A percentile compares a stretch with the other conserved stretches of the same genome.
Evolutionary conservation across 768 basidiomycete genomes (phyloP).

Genomic region (Pulveroboletus sp.): DNA sequence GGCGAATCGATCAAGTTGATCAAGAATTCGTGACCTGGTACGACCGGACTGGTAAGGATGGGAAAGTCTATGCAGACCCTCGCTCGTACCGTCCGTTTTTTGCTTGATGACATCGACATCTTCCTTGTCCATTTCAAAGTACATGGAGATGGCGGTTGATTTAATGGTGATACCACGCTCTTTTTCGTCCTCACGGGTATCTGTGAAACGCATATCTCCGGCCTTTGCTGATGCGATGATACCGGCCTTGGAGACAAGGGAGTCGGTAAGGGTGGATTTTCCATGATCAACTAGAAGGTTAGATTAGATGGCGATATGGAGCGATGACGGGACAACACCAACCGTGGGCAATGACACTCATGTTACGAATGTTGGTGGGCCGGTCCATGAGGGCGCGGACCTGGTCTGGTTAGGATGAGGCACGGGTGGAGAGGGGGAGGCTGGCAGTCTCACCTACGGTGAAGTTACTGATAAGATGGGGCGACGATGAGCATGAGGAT

Average conservation of each 20-base stretch:
- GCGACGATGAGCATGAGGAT: conserved; percentile 28
- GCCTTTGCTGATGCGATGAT: conserved; percentile 95
- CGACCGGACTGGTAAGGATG: conserved; percentile 2
- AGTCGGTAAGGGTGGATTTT: conserved; percentile 99
- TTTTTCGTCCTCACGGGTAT: conserved; percentile 97
- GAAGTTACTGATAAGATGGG: conserved; percentile 62
- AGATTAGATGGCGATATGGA: conserved; percentile 18
- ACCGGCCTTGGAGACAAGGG: conserved; percentile 98
- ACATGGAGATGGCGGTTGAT: conserved; percentile 99
- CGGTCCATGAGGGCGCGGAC: conserved; percentile 84
- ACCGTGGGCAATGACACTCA: conserved; percentile 94
- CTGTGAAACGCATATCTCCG: conserved; percentile 95
- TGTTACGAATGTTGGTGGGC: conserved; percentile 91
- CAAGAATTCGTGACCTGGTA: conserved; percentile 86
- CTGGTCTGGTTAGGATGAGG: conserved; percentile 53
- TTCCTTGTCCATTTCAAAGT: conserved; percentile 93
- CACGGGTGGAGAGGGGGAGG: neutral
- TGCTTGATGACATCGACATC: conserved; percentile 83
- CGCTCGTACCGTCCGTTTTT: conserved; percentile 76
- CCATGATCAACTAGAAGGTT: conserved; percentile 86
- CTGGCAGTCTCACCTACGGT: conserved; percentile 62
- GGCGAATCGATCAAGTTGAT: conserved; percentile 99
- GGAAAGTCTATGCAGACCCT: neutral
- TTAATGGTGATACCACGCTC: conserved; percentile 99
- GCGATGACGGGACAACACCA: conserved; percentile 26